Conservation (phyloP, 2,329 filamentous ascomycete genomes). For the Colletotrichum chrysophilum region DNA sequence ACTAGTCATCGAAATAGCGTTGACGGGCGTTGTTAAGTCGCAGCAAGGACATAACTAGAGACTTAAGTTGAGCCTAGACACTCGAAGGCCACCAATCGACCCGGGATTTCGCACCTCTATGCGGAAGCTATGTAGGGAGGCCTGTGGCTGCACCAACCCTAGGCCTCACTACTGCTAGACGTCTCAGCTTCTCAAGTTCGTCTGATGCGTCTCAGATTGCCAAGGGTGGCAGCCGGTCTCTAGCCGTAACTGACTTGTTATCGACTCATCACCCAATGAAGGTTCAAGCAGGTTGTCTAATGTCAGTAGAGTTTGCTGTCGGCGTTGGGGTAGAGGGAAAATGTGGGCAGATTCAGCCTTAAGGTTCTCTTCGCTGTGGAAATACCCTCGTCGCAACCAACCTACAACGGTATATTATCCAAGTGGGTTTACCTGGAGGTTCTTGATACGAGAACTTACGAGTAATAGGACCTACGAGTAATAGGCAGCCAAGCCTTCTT, state of each 20-base stretch:
- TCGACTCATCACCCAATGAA: not conserved
- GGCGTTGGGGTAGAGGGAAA: not conserved
- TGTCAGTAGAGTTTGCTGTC: not conserved
- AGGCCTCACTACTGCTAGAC: not conserved
- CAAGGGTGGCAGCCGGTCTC: not conserved
- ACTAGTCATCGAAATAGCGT: not conserved
- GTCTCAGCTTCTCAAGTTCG: not conserved
- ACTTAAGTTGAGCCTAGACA: not conserved
- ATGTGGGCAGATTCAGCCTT: not conserved
- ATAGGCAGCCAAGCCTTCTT: not conserved
- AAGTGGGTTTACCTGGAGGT: not conserved
- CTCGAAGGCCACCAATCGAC: not conserved
- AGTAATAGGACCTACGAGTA: fast-evolving
- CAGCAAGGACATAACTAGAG: not conserved
- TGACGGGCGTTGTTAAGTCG: not conserved
- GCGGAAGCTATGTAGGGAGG: not conserved
- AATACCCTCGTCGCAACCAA: not conserved
- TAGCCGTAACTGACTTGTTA: not conserved
- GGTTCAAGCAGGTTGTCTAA: not conserved
- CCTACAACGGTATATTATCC: not conserved
- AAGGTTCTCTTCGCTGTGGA: not conserved
- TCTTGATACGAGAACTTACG: not conserved
- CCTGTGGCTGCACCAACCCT: not conserved
- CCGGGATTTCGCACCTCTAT: not conserved
- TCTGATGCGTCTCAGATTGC: not conserved